A percentile compares a stretch with the other conserved stretches of the same genome.
Evolutionary conservation across 1,284 basidiomycete genomes (phyloP).

Genomic region (Trichosporon asahii): DNA sequence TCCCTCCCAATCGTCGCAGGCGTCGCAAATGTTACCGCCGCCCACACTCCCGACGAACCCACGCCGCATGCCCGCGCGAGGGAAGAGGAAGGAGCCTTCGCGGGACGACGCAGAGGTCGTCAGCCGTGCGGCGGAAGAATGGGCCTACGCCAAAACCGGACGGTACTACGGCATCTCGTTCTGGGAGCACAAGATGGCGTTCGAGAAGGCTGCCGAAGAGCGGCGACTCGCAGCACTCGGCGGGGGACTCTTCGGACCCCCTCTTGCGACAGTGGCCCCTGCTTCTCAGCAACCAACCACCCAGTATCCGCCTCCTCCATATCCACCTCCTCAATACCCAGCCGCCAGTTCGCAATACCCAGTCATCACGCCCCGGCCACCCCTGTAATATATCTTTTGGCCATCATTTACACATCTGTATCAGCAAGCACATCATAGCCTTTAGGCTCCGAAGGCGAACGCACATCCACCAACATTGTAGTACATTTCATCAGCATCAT

Average conservation of each 20-base stretch:
- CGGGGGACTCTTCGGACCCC: neutral
- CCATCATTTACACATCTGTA: neutral
- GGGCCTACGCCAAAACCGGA: neutral
- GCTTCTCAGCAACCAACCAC: neutral
- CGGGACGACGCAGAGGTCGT: neutral
- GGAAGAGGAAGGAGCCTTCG: neutral
- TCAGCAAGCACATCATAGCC: neutral
- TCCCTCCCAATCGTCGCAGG: neutral
- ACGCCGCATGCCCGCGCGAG: neutral
- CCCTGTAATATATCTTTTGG: too few relatives aligned
- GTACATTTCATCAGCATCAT: too few relatives aligned
- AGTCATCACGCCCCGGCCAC: too few relatives aligned
- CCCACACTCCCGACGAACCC: neutral
- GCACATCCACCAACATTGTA: too few relatives aligned
- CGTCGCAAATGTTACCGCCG: neutral
- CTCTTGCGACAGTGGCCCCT: neutral
- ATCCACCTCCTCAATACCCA: neutral
- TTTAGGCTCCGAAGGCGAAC: too few relatives aligned
- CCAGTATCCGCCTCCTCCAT: neutral
- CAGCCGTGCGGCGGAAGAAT: neutral
- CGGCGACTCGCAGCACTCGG: neutral
- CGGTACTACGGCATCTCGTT: constrained; percentile 4
- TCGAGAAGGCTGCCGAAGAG: neutral
- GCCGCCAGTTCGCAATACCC: too few relatives aligned
- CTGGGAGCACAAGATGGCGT: constrained; percentile 9